A percentile compares a stretch with the other conserved stretches of the same genome.
phyloP scores from a whole-genome alignment of 169 alveolate species.

The Plasmodium coatneyi region DNA sequence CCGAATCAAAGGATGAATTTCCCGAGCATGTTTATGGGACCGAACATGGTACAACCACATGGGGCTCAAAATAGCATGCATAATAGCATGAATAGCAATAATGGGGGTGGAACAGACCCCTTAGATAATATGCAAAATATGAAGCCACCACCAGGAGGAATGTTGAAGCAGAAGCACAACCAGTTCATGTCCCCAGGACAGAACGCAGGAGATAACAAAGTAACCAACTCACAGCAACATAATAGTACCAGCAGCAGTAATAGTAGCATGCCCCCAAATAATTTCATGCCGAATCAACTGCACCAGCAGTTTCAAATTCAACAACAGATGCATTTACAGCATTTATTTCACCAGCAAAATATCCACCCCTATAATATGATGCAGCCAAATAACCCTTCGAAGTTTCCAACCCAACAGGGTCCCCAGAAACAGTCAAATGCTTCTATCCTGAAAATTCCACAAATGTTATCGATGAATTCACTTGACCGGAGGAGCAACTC shows the following conservation, averaged over 20 bases:
- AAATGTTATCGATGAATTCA: conserved; percentile 16
- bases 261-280: conserved; percentile 3
- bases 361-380: conserved; percentile 23
- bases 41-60: neutral
- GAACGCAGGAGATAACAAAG: conserved; percentile 24
- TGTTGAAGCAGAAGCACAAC: conserved; percentile 23
- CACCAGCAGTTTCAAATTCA: conserved; percentile 58
- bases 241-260: neutral
- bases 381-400: conserved; percentile 4
- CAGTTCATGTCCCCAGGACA: neutral
- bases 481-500: conserved; percentile 43
- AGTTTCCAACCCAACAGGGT: conserved; percentile 26
- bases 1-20: conserved; percentile 55
- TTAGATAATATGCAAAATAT: conserved; percentile 40
- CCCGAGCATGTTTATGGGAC: conserved; percentile 15
- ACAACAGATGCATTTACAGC: conserved; percentile 69
- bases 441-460: conserved; percentile 56
- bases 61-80: conserved; percentile 13
- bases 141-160: conserved; percentile 38
- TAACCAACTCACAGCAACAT: conserved; percentile 6
- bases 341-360: conserved; percentile 49
- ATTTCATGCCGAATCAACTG: conserved; percentile 33
- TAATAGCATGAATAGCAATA: neutral
- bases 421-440: conserved; percentile 43
- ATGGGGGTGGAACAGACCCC: neutral